Conservation (phyloP, 257 asterid genomes). For the Datura wrightii region DNA sequence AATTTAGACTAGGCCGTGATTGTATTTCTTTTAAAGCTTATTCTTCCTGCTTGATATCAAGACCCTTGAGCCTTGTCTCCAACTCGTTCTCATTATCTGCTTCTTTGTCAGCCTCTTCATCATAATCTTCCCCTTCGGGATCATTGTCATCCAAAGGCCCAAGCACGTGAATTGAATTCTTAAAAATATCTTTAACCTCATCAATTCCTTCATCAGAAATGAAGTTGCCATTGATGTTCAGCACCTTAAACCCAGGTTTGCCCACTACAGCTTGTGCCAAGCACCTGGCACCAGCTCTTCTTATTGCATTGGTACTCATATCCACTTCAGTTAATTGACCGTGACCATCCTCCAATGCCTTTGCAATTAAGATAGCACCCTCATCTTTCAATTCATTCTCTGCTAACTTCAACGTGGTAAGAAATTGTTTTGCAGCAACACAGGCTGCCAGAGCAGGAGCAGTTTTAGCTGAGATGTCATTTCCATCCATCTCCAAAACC, state of each 20-base stretch:
- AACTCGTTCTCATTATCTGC: slow-evolving; percentile 60
- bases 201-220: slow-evolving; percentile 95
- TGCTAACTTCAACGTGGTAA: slow-evolving; percentile 63
- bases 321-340: slow-evolving; percentile 78
- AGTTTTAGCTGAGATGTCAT: slow-evolving; percentile 80
- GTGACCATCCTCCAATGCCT: slow-evolving; percentile 85
- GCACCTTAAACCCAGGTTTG: slow-evolving; percentile 67
- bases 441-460: slow-evolving; percentile 81
- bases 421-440: slow-evolving; percentile 72
- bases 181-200: slow-evolving; percentile 77
- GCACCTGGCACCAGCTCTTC: slow-evolving; percentile 92
- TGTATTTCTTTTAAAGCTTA: slow-evolving; percentile 36
- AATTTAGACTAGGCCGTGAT: slow-evolving; percentile 13
- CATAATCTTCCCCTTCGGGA: slow-evolving; percentile 91
- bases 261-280: slow-evolving; percentile 76
- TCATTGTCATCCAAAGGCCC: slow-evolving; percentile 93
- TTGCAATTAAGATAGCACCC: slow-evolving; percentile 85
- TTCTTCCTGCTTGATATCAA: slow-evolving; percentile 73
- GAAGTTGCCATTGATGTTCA: slow-evolving; percentile 82
- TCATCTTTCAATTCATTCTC: slow-evolving; percentile 94
- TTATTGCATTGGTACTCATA: slow-evolving; percentile 67
- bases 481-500: slow-evolving; percentile 90
- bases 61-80: slow-evolving; percentile 81
- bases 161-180: slow-evolving; percentile 60
- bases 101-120: slow-evolving; percentile 66